A percentile compares a stretch with the other conserved stretches of the same genome.
Conservation (phyloP, 768 basidiomycete genomes). For the Lentinula lateritia region DNA sequence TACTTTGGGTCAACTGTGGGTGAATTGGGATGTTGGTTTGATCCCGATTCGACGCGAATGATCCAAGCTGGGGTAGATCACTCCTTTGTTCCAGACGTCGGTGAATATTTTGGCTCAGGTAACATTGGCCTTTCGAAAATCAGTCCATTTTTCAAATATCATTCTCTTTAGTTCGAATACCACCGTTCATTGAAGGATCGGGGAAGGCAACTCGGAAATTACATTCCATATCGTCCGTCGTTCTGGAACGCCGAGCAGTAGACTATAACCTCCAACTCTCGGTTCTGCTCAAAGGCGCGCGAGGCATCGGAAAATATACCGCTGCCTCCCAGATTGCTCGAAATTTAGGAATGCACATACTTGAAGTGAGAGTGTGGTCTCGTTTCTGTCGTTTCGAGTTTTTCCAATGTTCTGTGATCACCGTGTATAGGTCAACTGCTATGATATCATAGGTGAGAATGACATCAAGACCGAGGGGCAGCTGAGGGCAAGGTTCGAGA, state of each 20-base stretch:
- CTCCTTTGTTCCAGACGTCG: slow-evolving; percentile 48
- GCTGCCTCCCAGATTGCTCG: slow-evolving; percentile 50
- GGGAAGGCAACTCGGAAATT: slow-evolving; percentile 42
- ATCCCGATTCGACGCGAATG: slow-evolving; percentile 66
- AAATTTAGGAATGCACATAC: slow-evolving; percentile 66
- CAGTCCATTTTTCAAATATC: neutral
- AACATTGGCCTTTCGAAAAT: slow-evolving; percentile 7
- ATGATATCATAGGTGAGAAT: slow-evolving; percentile 73
- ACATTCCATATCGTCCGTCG: slow-evolving; percentile 52
- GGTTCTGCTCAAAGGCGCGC: slow-evolving; percentile 70
- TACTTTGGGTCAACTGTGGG: slow-evolving; percentile 55
- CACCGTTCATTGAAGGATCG: slow-evolving; percentile 2
- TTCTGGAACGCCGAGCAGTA: slow-evolving; percentile 41
- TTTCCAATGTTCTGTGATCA: neutral
- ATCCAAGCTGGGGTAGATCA: slow-evolving; percentile 77
- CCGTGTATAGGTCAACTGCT: slow-evolving; percentile 72
- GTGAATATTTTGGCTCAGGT: slow-evolving; percentile 48
- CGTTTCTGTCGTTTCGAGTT: neutral
- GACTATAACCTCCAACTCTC: slow-evolving; percentile 63
- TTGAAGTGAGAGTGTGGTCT: slow-evolving; percentile 48
- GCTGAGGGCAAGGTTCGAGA: slow-evolving; percentile 68
- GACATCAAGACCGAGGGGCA: slow-evolving; percentile 69
- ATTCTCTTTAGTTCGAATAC: neutral
- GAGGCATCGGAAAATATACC: slow-evolving; percentile 80
- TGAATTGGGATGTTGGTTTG: slow-evolving; percentile 83